Evolutionary conservation across 2,329 filamentous ascomycete genomes (phyloP).

Genomic region (Paraphoma chrysanthemicola): DNA sequence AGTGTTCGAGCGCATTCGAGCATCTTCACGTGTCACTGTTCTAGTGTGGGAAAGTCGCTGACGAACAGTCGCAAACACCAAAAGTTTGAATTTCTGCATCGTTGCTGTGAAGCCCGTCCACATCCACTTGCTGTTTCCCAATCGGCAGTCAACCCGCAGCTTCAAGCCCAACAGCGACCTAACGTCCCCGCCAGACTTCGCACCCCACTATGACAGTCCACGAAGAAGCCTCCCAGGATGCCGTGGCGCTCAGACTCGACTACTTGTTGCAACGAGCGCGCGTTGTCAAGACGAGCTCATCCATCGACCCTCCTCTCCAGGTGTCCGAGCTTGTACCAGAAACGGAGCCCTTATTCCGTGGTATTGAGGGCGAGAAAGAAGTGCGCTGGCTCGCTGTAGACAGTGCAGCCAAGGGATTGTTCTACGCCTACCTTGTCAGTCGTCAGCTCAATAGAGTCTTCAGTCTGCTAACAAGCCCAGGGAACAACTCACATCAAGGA

Average conservation of each 20-base stretch:
- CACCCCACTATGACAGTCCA: constrained; percentile 33
- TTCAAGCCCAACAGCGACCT: background rate
- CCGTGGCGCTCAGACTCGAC: constrained; percentile 44
- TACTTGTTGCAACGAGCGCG: constrained; percentile 51
- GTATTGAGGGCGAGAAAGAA: constrained; percentile 54
- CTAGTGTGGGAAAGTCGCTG: background rate
- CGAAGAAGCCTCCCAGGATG: constrained; percentile 30
- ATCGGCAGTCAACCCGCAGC: background rate
- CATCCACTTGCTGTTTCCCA: background rate
- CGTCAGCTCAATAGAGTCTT: background rate
- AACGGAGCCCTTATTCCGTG: constrained; percentile 34
- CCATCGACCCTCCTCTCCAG: constrained; percentile 55
- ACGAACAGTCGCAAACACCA: background rate
- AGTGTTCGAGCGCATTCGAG: background rate
- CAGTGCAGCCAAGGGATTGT: constrained; percentile 80
- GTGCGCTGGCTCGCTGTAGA: constrained; percentile 74
- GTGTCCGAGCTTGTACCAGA: constrained; percentile 47
- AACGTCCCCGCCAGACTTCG: background rate
- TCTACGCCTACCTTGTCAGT: constrained; percentile 79
- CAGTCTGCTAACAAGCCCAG: constrained; percentile 52
- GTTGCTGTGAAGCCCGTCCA: background rate
- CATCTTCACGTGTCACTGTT: background rate
- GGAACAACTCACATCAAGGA: constrained; percentile 77
- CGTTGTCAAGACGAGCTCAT: constrained; percentile 47
- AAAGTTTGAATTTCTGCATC: background rate